A percentile compares a stretch with the other conserved stretches of the same genome.
phyloP scores from a whole-genome alignment of 2,329 filamentous ascomycete species.

The Phyllosticta citriasiana region DNA sequence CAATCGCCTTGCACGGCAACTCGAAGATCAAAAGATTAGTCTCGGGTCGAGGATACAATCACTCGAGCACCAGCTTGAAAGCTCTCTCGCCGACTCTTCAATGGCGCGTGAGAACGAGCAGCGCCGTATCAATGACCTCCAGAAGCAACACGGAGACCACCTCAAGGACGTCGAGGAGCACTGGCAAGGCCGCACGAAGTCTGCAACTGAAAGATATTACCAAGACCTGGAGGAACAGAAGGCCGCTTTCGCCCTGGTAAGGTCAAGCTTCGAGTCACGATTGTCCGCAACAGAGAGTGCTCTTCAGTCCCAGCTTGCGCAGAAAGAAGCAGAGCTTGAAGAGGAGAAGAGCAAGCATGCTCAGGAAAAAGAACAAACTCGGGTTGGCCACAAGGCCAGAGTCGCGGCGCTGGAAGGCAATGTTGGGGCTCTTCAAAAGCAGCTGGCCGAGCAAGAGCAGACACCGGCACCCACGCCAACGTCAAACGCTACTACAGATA shows the following conservation, averaged over 20 bases:
- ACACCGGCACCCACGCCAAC: neutral
- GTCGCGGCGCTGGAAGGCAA: neutral
- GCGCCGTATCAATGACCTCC: neutral
- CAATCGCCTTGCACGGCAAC: neutral
- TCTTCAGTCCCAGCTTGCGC: neutral
- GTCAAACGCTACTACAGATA: neutral
- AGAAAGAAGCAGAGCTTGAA: slow-evolving; percentile 6
- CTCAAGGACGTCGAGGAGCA: neutral
- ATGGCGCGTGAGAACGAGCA: slow-evolving; percentile 6
- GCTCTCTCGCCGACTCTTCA: neutral
- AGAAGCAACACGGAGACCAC: neutral
- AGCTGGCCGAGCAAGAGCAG: neutral
- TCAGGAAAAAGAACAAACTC: slow-evolving; percentile 6
- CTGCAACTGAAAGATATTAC: neutral
- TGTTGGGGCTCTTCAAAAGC: neutral
- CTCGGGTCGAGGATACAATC: neutral
- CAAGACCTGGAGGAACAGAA: slow-evolving; percentile 4
- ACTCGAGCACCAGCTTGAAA: slow-evolving; percentile 2
- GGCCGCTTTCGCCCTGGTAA: slow-evolving; percentile 3
- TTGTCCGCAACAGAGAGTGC: slow-evolving; percentile 4
- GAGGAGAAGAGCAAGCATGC: neutral
- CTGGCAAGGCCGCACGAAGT: neutral
- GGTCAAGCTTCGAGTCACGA: slow-evolving; percentile 3
- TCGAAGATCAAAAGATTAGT: neutral
- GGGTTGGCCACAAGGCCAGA: slow-evolving; percentile 1